Evolutionary conservation across 2,329 filamentous ascomycete species (phyloP).

Genomic region (Fusarium robinianum): DNA sequence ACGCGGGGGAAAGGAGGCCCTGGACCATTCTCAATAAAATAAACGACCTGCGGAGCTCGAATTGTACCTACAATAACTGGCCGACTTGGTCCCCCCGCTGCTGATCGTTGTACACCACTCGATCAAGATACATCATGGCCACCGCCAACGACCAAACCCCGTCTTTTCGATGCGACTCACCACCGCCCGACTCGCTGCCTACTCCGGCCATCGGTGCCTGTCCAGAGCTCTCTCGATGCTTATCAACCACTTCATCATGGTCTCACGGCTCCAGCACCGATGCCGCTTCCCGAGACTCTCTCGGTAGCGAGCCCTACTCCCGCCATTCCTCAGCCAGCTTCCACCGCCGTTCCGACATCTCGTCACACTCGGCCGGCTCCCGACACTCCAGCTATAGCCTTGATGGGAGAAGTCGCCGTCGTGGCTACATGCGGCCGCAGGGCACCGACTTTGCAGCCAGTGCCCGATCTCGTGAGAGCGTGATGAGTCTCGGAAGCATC

Average conservation of each 20-base stretch:
- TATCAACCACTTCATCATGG: slow-evolving; percentile 65
- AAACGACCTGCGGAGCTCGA: slow-evolving; percentile 15
- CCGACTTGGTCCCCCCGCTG: not conserved
- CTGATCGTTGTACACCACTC: slow-evolving; percentile 2
- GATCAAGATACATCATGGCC: slow-evolving; percentile 38
- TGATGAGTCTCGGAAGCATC: slow-evolving; percentile 95
- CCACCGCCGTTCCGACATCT: slow-evolving; percentile 51
- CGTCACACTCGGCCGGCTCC: slow-evolving; percentile 41
- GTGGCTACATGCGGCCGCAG: slow-evolving; percentile 87
- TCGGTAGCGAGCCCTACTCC: slow-evolving; percentile 60
- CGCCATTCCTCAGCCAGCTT: slow-evolving; percentile 68
- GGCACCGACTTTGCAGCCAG: slow-evolving; percentile 89
- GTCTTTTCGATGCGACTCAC: slow-evolving; percentile 58
- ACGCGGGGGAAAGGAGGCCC: slow-evolving; percentile 5
- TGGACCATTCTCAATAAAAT: slow-evolving; percentile 8
- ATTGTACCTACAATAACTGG: not conserved
- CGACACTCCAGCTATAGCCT: slow-evolving; percentile 54
- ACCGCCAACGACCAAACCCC: slow-evolving; percentile 40
- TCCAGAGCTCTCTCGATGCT: slow-evolving; percentile 63
- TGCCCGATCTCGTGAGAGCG: slow-evolving; percentile 87
- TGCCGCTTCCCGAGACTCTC: slow-evolving; percentile 55
- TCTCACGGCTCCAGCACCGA: slow-evolving; percentile 60
- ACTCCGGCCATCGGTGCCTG: slow-evolving; percentile 65
- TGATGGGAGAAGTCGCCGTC: slow-evolving; percentile 55
- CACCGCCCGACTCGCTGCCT: slow-evolving; percentile 67